Evolutionary conservation across 1,284 basidiomycete species (phyloP).

Genomic region (Naganishia liquefaciens): DNA sequence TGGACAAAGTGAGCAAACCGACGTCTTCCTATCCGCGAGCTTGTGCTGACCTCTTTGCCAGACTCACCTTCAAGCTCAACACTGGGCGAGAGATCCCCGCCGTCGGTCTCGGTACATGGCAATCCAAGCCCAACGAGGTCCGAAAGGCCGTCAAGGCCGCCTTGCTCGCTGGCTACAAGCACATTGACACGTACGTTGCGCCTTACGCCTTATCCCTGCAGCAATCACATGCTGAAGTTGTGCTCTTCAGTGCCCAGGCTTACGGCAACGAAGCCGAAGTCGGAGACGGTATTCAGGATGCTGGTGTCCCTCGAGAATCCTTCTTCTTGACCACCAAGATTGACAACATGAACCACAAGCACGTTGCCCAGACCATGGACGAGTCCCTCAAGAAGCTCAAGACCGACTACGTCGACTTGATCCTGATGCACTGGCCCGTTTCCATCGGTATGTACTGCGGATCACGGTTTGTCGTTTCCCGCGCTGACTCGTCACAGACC

Average conservation of each 20-base stretch:
- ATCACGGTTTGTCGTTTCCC: background rate
- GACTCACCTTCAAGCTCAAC: slow-evolving; percentile 64
- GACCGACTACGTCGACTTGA: slow-evolving; percentile 70
- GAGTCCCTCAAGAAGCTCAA: slow-evolving; percentile 65
- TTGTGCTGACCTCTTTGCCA: slow-evolving; percentile 3
- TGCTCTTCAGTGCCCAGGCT: slow-evolving; percentile 49
- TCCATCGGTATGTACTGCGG: slow-evolving; percentile 28
- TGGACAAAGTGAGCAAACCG: slow-evolving; percentile 22
- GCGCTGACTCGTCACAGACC: slow-evolving; percentile 13
- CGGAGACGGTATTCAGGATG: slow-evolving; percentile 70
- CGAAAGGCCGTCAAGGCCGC: slow-evolving; percentile 35
- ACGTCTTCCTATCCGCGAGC: background rate
- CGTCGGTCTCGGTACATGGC: slow-evolving; percentile 65
- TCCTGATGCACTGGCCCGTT: slow-evolving; percentile 61
- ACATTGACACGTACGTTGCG: slow-evolving; percentile 35
- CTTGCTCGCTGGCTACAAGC: slow-evolving; percentile 36
- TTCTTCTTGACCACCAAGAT: slow-evolving; percentile 72
- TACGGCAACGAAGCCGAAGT: slow-evolving; percentile 79
- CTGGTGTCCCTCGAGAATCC: slow-evolving; percentile 63
- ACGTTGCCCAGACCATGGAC: slow-evolving; percentile 58
- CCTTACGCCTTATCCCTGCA: background rate
- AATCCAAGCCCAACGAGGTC: slow-evolving; percentile 36
- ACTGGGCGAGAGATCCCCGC: slow-evolving; percentile 67
- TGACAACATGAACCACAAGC: slow-evolving; percentile 61
- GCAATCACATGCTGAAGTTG: background rate